Evolutionary conservation across 1,284 basidiomycete species (phyloP).

Genomic region (Macrocystidia cucumis): DNA sequence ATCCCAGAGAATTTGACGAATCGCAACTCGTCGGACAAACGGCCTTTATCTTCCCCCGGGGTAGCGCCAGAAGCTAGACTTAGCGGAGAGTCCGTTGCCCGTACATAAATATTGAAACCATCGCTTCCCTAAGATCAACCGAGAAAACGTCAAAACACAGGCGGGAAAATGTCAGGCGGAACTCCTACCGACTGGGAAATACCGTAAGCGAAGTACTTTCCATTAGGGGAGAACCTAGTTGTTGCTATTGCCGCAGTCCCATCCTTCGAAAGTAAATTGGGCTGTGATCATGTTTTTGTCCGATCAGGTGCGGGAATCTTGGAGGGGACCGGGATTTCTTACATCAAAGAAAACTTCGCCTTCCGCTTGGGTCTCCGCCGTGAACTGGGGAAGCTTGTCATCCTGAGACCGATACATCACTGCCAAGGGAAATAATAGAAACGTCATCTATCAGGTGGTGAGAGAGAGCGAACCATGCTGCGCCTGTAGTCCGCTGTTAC

Average conservation of each 20-base stretch:
- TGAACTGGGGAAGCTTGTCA: constrained; percentile 43
- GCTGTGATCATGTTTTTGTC: constrained; percentile 23
- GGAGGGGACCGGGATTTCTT: constrained; percentile 12
- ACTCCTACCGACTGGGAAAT: constrained; percentile 57
- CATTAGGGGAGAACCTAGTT: constrained; percentile 57
- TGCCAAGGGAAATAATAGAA: constrained; percentile 12
- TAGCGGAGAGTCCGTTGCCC: constrained; percentile 54
- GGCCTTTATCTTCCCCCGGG: constrained; percentile 37
- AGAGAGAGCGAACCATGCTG: constrained; percentile 37
- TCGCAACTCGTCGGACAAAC: constrained; percentile 59
- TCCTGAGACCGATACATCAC: constrained; percentile 65
- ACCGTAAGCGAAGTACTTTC: constrained; percentile 70
- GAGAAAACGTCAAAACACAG: constrained; percentile 6
- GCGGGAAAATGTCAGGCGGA: constrained; percentile 5
- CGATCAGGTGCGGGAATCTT: not conserved
- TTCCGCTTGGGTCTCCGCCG: constrained; percentile 30
- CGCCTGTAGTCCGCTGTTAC: constrained; percentile 65
- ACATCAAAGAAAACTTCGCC: constrained; percentile 77
- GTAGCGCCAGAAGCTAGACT: constrained; percentile 27
- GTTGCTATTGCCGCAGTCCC: constrained; percentile 62
- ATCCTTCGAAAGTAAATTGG: constrained; percentile 65
- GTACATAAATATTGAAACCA: constrained; percentile 62
- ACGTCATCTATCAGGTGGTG: not conserved
- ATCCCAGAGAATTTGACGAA: constrained; percentile 73
- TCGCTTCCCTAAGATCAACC: constrained; percentile 54